These are phyloP conservation scores for Epichloe festucae DNA, from an alignment of 2,329 filamentous ascomycete species.

Conservation along the genomic window DNA sequence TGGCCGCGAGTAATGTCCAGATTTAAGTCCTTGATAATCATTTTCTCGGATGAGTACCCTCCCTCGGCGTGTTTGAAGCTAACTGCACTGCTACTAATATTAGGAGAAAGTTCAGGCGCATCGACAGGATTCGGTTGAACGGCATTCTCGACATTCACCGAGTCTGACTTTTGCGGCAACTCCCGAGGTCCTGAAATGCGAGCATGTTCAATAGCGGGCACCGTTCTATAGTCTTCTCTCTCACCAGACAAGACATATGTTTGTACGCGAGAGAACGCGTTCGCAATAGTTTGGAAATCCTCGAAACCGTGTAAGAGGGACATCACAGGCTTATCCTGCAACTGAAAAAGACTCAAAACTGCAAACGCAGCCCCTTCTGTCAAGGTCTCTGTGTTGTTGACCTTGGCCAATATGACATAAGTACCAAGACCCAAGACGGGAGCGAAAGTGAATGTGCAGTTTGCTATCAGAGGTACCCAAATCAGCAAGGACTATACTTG, in stretches of 20 bases:
- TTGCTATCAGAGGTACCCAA: slow-evolving; percentile 6
- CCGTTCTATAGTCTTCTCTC: slow-evolving; percentile 6
- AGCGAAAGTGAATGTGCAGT: slow-evolving; percentile 7
- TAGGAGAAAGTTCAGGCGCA: not conserved
- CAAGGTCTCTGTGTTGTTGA: slow-evolving; percentile 6
- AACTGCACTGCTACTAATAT: not conserved
- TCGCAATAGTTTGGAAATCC: slow-evolving; percentile 11
- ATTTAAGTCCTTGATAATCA: slow-evolving; percentile 4
- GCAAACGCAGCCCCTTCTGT: slow-evolving; percentile 12
- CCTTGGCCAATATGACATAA: slow-evolving; percentile 8
- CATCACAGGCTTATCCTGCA: slow-evolving; percentile 11
- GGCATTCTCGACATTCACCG: not conserved
- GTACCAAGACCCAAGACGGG: slow-evolving; percentile 11
- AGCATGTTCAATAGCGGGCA: not conserved
- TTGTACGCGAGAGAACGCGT: slow-evolving; percentile 11
- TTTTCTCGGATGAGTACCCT: slow-evolving; percentile 4
- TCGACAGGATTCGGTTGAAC: not conserved
- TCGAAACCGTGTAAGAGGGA: slow-evolving; percentile 10
- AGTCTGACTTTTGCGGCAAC: not conserved
- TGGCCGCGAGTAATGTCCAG: slow-evolving; percentile 7
- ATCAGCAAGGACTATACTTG: not conserved
- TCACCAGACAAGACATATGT: slow-evolving; percentile 10
- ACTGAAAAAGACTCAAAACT: slow-evolving; percentile 10
- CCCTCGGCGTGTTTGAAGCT: slow-evolving; percentile 4
- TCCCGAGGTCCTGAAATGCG: not conserved